Percentiles rank a stretch among this genome's conserved stretches.
These are phyloP conservation scores for Syzygium syzygioides DNA, from an alignment of 441 rosid species.

Conservation along the genomic window DNA sequence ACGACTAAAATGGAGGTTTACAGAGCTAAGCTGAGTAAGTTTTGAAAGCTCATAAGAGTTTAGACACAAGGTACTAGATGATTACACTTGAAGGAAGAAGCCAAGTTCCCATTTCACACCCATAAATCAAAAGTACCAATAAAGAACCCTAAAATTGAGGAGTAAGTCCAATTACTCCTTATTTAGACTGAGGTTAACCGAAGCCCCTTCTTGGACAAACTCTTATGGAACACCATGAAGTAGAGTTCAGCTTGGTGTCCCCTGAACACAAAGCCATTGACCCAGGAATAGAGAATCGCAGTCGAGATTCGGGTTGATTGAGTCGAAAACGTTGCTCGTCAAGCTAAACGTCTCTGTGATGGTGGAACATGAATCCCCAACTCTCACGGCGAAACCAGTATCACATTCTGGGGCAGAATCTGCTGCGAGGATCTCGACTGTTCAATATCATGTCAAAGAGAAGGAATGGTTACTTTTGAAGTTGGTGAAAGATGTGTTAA, in stretches of 20 bases:
- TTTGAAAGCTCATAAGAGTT: not conserved
- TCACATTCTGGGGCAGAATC: not conserved
- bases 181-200: not conserved
- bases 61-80: not conserved
- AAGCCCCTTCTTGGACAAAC: not conserved
- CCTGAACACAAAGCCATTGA: not conserved
- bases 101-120: not conserved
- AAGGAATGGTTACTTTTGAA: not conserved
- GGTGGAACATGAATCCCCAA: not conserved
- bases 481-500: not conserved
- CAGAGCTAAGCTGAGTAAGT: not conserved
- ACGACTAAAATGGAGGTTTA: not conserved
- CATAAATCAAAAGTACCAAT: accelerated
- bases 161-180: not conserved
- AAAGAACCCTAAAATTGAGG: not conserved
- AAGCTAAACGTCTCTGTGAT: not conserved
- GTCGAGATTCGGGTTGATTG: not conserved
- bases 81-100: not conserved
- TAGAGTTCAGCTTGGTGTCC: not conserved
- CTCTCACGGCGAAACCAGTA: not conserved
- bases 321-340: not conserved
- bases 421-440: accelerated
- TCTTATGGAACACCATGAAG: not conserved
- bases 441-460: not conserved
- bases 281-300: not conserved